Conservation (phyloP, 169 alveolate species). For the Plasmodium fragile region DNA sequence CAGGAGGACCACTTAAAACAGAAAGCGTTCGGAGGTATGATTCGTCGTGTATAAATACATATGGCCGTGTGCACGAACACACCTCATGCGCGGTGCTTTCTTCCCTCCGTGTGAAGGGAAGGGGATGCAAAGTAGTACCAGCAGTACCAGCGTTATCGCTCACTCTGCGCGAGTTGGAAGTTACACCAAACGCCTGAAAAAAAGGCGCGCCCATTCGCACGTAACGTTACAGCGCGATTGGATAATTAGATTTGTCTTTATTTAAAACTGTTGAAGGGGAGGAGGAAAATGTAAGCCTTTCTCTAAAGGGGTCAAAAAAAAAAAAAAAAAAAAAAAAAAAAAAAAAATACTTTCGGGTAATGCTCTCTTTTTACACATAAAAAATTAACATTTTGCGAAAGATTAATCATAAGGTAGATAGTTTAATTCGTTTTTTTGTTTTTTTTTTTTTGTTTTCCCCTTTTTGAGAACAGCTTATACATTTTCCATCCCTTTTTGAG, state of each 20-base stretch:
- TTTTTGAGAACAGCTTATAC: background rate
- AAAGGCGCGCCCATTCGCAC: background rate
- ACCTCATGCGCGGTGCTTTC: background rate
- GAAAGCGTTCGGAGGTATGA: background rate
- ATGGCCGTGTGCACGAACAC: background rate
- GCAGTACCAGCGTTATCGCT: background rate
- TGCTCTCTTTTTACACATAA: conserved; percentile 1
- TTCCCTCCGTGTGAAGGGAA: background rate
- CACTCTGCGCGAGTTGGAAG: background rate
- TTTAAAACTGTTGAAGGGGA: background rate
- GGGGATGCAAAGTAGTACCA: background rate
- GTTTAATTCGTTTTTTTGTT: background rate
- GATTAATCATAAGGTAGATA: background rate
- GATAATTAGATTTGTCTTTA: background rate
- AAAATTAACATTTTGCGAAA: background rate
- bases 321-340: conserved; percentile 4
- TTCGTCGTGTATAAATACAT: background rate
- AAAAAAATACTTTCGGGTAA: conserved; percentile 14
- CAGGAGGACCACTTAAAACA: background rate
- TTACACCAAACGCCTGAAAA: background rate
- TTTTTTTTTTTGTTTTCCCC: background rate
- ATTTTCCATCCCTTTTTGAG: background rate
- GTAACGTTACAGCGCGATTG: background rate
- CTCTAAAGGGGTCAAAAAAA: background rate
- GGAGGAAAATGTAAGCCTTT: background rate